phyloP scores from a whole-genome alignment of 2,329 filamentous ascomycete species.

The Plectosphaerella sp. region DNA sequence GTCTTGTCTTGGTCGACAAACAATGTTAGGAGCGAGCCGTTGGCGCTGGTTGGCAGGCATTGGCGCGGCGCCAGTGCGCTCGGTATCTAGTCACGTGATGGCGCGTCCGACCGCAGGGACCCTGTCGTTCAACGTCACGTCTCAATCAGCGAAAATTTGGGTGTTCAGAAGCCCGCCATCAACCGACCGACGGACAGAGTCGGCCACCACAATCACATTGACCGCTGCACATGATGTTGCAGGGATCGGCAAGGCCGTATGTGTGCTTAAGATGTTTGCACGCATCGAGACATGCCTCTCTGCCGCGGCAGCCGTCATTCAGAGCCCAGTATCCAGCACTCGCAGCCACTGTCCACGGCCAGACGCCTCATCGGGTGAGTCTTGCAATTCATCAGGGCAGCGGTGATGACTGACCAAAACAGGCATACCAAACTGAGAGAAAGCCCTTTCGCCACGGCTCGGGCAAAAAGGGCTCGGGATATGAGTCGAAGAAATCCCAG shows the following conservation, averaged over 20 bases:
- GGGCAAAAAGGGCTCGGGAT: background rate
- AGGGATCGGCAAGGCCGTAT: slow-evolving; percentile 20
- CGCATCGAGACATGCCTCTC: slow-evolving; percentile 4
- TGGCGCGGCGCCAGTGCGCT: too few species aligned
- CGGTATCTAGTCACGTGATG: slow-evolving; percentile 4
- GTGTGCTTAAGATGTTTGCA: slow-evolving; percentile 27
- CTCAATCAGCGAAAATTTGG: slow-evolving; percentile 7
- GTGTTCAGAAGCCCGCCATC: background rate
- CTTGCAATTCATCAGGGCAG: background rate
- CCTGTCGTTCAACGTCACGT: background rate
- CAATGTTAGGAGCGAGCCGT: too few species aligned
- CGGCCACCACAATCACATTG: background rate
- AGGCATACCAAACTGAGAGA: background rate
- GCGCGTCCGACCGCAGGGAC: slow-evolving; percentile 1
- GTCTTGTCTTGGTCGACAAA: too few species aligned
- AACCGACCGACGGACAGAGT: background rate
- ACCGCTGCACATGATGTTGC: slow-evolving; percentile 20
- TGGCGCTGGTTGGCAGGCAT: too few species aligned
- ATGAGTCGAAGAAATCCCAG: too few species aligned
- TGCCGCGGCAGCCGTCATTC: background rate
- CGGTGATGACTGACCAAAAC: background rate
- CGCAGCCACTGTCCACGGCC: background rate
- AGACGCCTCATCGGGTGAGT: background rate
- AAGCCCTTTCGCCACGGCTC: background rate
- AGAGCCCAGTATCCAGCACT: too few species aligned